Conservation (phyloP, 2,329 filamentous ascomycete genomes). For the Hymenoscyphus salicellus region DNA sequence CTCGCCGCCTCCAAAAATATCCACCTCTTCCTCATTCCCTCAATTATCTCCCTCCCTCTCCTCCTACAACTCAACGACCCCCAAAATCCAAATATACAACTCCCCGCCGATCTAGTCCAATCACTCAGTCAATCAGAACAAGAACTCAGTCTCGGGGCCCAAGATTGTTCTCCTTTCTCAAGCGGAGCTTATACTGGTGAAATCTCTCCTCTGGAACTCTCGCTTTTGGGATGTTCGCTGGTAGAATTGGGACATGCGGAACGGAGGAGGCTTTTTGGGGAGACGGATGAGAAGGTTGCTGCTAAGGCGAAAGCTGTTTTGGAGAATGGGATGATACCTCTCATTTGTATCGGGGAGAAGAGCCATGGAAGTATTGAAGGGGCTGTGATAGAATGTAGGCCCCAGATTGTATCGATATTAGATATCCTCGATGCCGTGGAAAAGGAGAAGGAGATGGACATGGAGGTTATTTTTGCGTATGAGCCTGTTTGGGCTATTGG, state of each 20-base stretch:
- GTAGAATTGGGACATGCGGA: slow-evolving; percentile 83
- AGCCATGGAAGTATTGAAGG: slow-evolving; percentile 48
- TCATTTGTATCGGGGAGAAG: slow-evolving; percentile 78
- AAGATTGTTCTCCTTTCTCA: slow-evolving; percentile 70
- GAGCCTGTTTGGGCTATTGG: slow-evolving; percentile 91
- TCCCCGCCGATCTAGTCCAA: background rate
- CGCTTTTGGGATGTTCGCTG: slow-evolving; percentile 65
- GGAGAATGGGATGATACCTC: slow-evolving; percentile 67
- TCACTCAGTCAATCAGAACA: slow-evolving; percentile 33
- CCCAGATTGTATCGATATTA: slow-evolving; percentile 53
- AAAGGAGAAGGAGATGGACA: slow-evolving; percentile 35
- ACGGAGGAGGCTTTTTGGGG: slow-evolving; percentile 66
- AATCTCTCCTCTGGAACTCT: slow-evolving; percentile 66
- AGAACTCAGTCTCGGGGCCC: slow-evolving; percentile 65
- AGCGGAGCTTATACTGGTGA: slow-evolving; percentile 75
- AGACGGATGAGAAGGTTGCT: slow-evolving; percentile 67
- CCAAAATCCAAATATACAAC: slow-evolving; percentile 14
- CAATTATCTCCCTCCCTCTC: slow-evolving; percentile 66
- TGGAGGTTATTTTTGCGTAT: slow-evolving; percentile 74
- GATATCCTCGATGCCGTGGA: slow-evolving; percentile 59
- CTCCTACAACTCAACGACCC: slow-evolving; percentile 39
- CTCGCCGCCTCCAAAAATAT: slow-evolving; percentile 47
- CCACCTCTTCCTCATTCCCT: slow-evolving; percentile 75
- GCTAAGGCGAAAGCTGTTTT: slow-evolving; percentile 68
- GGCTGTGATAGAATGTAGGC: slow-evolving; percentile 63